Base-by-base conservation (phyloP, 139 green algal species). In the Coccomyxa sp. region DNA sequence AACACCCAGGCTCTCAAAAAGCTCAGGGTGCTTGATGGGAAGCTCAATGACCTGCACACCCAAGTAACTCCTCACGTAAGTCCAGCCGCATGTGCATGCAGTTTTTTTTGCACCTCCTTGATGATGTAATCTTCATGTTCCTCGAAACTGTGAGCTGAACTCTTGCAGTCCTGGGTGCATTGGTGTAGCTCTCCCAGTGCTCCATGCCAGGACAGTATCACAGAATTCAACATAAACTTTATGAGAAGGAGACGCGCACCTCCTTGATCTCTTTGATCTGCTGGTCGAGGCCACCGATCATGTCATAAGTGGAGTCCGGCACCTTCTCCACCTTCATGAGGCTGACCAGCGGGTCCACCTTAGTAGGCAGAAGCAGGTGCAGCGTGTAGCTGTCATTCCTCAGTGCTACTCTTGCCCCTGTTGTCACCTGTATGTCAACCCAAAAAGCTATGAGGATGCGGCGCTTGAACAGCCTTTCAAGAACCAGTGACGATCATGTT, bases 311-410 rank as follows among this genome's bases (percentile, higher is more conserved):
- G 11, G 95, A 98, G 89, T 99, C 97, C 0, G 97, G 97, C 79
- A 99, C 97, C 93, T 99, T 99, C 90, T 99, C 97, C n/a, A 99
- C 97, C 92, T 99, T 99, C 96, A 99, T 98, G 30, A 98, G 89
- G 77, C 84, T 92, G 32, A 97, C 94, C 51, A 97, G 88, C 7
- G 94, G 94, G 82, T 97, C 94, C 76, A 96, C 87, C 78, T 98
- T 98, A 79, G 93, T 97, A 71, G 97, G 97, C 78, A 99, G 93
- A 80, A 98, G 83, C 67, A 98, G 89, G 91, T 99, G 97, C 86
- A 99, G 92, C 25, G 92, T 89, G 89, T 99, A 99, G 80, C 91
- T 96, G 92, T 99, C 97, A 88, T 99, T 99, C 58, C 93, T 90
- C 80, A 99, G 90, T 9, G 97, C 97, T 51, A 99, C 97, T 25